phyloP scores from a whole-genome alignment of 2,329 filamentous ascomycete species.

The Podosphaera fusca region DNA sequence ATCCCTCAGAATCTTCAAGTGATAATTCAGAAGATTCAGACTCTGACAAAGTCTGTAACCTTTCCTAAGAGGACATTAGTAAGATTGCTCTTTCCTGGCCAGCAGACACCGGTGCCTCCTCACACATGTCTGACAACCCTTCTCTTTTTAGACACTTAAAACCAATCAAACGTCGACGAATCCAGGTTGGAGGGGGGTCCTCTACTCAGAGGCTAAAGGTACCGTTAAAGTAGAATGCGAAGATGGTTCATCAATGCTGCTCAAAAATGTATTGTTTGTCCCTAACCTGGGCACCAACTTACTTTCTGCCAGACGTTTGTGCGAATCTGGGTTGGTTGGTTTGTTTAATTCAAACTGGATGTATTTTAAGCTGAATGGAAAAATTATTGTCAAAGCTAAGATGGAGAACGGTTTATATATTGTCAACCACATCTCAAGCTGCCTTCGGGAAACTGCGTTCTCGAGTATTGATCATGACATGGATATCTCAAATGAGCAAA shows the following conservation, averaged over 20 bases:
- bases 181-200: neutral
- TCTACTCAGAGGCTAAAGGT: neutral
- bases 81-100: neutral
- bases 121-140: neutral
- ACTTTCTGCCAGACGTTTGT: too few species aligned
- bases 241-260: neutral
- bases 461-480: too few species aligned
- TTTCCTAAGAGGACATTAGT: neutral
- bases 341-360: too few species aligned
- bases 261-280: neutral
- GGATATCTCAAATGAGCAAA: too few species aligned
- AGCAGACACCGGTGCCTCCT: neutral
- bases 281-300: too few species aligned
- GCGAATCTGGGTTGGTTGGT: too few species aligned
- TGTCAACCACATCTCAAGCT: too few species aligned
- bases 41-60: neutral
- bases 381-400: too few species aligned
- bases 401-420: too few species aligned
- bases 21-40: neutral
- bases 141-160: conserved; percentile 1
- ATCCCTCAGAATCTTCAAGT: neutral
- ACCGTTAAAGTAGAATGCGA: neutral
- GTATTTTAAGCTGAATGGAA: too few species aligned
- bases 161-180: neutral
- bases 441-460: too few species aligned